phyloP scores from a whole-genome alignment of 352 stramenopile species.

The Pythium aristosporum region DNA sequence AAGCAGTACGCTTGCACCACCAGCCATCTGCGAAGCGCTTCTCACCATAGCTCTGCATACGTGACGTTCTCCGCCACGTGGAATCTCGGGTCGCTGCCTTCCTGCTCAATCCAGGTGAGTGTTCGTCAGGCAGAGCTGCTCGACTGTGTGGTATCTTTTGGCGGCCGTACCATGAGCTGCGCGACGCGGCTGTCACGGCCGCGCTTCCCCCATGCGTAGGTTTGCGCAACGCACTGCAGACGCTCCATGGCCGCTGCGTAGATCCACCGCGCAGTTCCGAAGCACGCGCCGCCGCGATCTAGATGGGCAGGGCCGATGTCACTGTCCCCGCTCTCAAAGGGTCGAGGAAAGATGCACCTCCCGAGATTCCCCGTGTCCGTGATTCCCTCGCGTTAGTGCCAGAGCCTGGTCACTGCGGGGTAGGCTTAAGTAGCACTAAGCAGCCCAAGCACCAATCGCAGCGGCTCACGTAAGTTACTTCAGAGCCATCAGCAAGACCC shows the following conservation, averaged over 20 bases:
- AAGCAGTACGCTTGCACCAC: not conserved
- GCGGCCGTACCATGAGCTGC: conserved; percentile 70
- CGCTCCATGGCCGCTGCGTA: conserved; percentile 43
- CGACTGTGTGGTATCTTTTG: not conserved
- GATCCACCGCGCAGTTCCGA: not conserved
- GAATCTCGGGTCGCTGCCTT: conserved; percentile 49
- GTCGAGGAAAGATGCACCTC: too few species aligned
- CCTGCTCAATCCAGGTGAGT: conserved; percentile 22
- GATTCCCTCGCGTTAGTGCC: conserved; percentile 24
- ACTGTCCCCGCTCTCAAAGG: not conserved
- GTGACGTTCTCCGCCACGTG: conserved; percentile 37
- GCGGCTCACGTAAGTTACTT: conserved; percentile 3
- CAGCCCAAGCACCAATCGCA: conserved; percentile 10
- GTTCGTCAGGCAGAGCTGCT: not conserved
- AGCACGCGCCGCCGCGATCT: not conserved
- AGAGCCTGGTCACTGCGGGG: conserved; percentile 6
- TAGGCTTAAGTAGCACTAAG: conserved; percentile 19
- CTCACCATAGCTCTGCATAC: conserved; percentile 91
- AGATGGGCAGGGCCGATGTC: not conserved
- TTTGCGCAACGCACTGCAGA: conserved; percentile 85
- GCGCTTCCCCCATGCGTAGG: conserved; percentile 90
- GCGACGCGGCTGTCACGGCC: conserved; percentile 83
- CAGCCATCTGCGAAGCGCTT: not conserved
- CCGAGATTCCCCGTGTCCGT: conserved; percentile 5
- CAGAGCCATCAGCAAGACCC: not conserved